Evolutionary conservation across 768 basidiomycete species (phyloP), one percentile per base, ranked within the genome.

Genomic region (Suillus americanus): DNA sequence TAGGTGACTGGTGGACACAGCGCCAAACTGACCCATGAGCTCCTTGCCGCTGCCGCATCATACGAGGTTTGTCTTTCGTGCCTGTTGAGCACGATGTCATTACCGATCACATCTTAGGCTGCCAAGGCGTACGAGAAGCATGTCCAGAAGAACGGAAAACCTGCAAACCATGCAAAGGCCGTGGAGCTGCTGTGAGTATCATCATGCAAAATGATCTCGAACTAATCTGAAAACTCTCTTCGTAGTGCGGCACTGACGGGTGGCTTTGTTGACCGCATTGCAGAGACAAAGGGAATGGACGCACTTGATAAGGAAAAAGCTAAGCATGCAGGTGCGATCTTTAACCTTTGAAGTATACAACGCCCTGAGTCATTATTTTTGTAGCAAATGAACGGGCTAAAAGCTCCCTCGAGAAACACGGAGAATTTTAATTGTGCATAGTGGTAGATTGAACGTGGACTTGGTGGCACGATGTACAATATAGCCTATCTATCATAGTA

Each of bases 81-180:
- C 12, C 6, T 10, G 1, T 20, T 14, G 5, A 9, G 8, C 16
- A 53, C 4, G 37, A 43, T 12, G 4, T 16, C 28, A 33, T 18
- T 9, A 46, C 64, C 60, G 54, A 73, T 46, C 23, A 54, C 37
- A 13, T 28, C 25, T 18, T 33, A 77, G 74, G 74, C 71, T 25
- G 74, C 74, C 5, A 77, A 77, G 46, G 68, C 68, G 1, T 75
- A 77, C 65, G 65, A 72, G 61, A 5, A 71, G 3, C 73, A 75
- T 41, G 54, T 71, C 61, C 41, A 3, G 10, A 14, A 12, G 20
- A 48, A 68, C 1, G 71, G 75, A 7, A 65, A 69, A 37, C 74
- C 74, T 5, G 66, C 62, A 38, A 74, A 60, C 12, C 74, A 75
- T 13, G 51, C 64, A 13, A 70, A 63, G 59, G 72, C 72, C 20